Percentiles rank a stretch among this genome's conserved stretches.
Evolutionary conservation across 805 yeast genomes (phyloP).

Genomic region (Tetrapisispora fleetii): DNA sequence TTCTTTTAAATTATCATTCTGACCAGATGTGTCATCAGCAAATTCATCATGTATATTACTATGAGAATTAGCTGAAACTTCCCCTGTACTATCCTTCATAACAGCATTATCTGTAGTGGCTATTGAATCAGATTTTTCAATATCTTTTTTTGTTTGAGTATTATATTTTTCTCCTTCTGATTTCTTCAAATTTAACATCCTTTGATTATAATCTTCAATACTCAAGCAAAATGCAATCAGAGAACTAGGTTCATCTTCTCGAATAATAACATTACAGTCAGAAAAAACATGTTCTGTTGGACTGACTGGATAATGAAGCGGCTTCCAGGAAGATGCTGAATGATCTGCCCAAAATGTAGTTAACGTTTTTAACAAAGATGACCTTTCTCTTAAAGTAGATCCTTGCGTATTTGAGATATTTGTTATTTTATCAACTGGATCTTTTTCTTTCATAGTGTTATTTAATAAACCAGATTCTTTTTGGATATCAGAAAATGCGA

Average conservation of each 20-base stretch:
- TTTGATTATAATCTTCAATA: constrained; percentile 68
- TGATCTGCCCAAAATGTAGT: constrained; percentile 96
- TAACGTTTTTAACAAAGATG: constrained; percentile 70
- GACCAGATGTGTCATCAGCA: neutral
- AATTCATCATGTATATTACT: neutral
- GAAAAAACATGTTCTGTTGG: constrained; percentile 85
- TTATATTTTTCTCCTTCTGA: neutral
- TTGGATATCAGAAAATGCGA: neutral
- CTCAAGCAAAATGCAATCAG: constrained; percentile 87
- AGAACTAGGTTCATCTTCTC: constrained; percentile 96
- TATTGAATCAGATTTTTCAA: neutral
- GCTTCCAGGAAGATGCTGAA: constrained; percentile 91
- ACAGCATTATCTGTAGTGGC: neutral
- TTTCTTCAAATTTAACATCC: constrained; percentile 32
- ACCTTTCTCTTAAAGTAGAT: constrained; percentile 38
- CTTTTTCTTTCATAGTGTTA: neutral
- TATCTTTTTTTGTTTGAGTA: neutral
- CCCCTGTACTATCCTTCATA: neutral
- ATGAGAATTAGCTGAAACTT: neutral
- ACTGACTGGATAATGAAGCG: constrained; percentile 68
- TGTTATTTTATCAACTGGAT: neutral
- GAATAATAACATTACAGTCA: constrained; percentile 83
- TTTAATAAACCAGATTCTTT: neutral
- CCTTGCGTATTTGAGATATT: neutral
- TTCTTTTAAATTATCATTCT: neutral